These are phyloP conservation scores for Coemansia sp. DNA, from an alignment of 192 early-diverging fungal species.

Conservation along the genomic window DNA sequence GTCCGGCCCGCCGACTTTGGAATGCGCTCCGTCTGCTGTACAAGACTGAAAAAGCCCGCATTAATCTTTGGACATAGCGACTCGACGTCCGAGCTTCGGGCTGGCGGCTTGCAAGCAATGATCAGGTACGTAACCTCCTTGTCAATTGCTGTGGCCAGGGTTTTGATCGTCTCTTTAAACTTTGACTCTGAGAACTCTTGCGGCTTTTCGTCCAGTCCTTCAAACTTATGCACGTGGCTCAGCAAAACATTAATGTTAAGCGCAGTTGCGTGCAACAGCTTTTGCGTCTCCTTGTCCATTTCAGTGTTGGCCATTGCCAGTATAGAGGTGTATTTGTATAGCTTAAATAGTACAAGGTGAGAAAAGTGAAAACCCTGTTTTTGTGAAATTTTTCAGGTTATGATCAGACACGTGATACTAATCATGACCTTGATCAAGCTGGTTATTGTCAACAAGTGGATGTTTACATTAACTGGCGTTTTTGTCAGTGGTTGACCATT, in stretches of 20 bases:
- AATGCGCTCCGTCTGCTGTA: slow-evolving; percentile 24
- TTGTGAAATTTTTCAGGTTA: neutral
- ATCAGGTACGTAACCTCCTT: slow-evolving; percentile 47
- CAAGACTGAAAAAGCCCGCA: slow-evolving; percentile 48
- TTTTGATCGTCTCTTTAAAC: slow-evolving; percentile 26
- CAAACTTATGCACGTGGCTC: slow-evolving; percentile 28
- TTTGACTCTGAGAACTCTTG: slow-evolving; percentile 22
- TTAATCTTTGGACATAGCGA: slow-evolving; percentile 48
- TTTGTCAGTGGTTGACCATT: neutral
- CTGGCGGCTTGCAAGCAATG: slow-evolving; percentile 51
- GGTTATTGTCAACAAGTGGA: neutral
- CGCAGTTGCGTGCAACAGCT: slow-evolving; percentile 26
- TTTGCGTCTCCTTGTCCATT: slow-evolving; percentile 32
- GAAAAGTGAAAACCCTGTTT: neutral
- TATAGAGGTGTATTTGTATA: neutral
- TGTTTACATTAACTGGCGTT: neutral
- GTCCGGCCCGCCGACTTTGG: slow-evolving; percentile 40
- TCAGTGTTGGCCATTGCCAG: slow-evolving; percentile 15
- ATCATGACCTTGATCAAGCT: neutral
- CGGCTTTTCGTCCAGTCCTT: slow-evolving; percentile 21
- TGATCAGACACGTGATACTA: neutral
- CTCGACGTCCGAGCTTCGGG: slow-evolving; percentile 30
- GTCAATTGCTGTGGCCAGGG: slow-evolving; percentile 38
- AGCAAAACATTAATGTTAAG: slow-evolving; percentile 29
- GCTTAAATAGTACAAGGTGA: neutral